phyloP scores from a whole-genome alignment of 2,329 filamentous ascomycete species.

The Ustulina deusta region DNA sequence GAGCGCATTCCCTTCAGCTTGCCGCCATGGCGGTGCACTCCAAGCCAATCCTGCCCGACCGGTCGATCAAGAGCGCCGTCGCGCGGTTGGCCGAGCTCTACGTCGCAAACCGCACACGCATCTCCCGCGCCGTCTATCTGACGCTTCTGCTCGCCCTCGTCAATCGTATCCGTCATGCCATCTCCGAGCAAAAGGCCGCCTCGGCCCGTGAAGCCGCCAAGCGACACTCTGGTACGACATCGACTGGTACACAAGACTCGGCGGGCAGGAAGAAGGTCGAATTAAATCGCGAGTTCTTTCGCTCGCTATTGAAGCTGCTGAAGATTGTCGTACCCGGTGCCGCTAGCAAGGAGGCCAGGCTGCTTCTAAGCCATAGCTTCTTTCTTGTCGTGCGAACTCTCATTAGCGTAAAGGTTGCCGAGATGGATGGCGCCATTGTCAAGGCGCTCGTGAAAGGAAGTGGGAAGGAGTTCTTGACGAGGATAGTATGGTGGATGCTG shows the following conservation, averaged over 20 bases:
- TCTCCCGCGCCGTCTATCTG: conserved; percentile 86
- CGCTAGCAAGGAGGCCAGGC: conserved; percentile 85
- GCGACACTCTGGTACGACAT: conserved; percentile 65
- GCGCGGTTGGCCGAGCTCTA: conserved; percentile 78
- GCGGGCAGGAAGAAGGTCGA: conserved; percentile 77
- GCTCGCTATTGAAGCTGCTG: conserved; percentile 80
- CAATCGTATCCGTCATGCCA: conserved; percentile 90
- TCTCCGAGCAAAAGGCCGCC: conserved; percentile 92
- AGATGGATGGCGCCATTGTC: conserved; percentile 93
- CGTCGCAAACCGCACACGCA: conserved; percentile 80
- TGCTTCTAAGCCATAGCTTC: conserved; percentile 90
- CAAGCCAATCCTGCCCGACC: conserved; percentile 74
- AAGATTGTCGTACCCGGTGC: conserved; percentile 91
- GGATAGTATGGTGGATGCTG: conserved; percentile 98
- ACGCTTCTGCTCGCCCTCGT: conserved; percentile 82
- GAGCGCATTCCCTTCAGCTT: conserved; percentile 32
- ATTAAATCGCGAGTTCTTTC: conserved; percentile 85
- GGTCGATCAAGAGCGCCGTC: conserved; percentile 73
- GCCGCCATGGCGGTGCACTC: conserved; percentile 78
- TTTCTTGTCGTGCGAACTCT: conserved; percentile 91
- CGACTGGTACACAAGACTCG: conserved; percentile 51
- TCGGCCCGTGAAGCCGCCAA: conserved; percentile 74
- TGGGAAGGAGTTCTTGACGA: conserved; percentile 87
- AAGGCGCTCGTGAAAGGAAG: conserved; percentile 92
- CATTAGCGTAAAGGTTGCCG: conserved; percentile 94